Base-by-base conservation (phyloP, 345 rosid species). In the Euphorbia lathyris region DNA sequence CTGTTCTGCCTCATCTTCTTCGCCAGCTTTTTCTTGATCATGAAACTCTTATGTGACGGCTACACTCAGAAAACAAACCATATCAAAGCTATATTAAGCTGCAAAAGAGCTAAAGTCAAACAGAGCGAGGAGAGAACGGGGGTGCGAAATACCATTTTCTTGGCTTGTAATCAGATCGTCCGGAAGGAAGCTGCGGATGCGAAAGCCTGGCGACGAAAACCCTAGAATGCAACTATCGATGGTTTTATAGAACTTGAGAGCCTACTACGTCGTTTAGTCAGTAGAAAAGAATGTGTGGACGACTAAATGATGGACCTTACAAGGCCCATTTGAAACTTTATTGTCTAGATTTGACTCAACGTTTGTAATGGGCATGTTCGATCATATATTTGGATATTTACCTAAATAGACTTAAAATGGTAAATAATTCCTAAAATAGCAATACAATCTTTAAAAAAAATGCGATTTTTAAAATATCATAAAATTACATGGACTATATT, bases 11-110 rank as follows among this genome's bases (percentile, higher is more conserved):
- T 79, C 92, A 87, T 87, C 87, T 87, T 87, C 90, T 87, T 87
- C 56, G 87, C 92, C 48, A 87, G 80, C 74, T 85, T 87, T 82
- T 87, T 87, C 87, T 87, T 87, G 56, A 87, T 90, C 83, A 29
- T 85, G 67, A 91, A 93, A n/a, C 91, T 73, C 90, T 93, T 93
- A 86, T 93, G 98, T 9, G 98, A 87, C 84, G 98, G 98, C 98
- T 91, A 34, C 30, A 23, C 16, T 59, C 14, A 4, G 36, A 40
- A 3, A 40, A 3, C 3, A 34, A 3, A 34, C 38, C 38, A 34
- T 34, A 34, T 34, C 38, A 34, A 7, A 34, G 4, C 38, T 34
- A 34, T 34, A 7, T 34, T 34, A 34, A 48, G 50, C n/a, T n/a
- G n/a, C n/a, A n/a, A n/a, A n/a, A n/a, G n/a, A n/a, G n/a, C n/a